These are phyloP conservation scores for Penicillium canescens DNA, from an alignment of 495 filamentous ascomycete species.

Conservation along the genomic window DNA sequence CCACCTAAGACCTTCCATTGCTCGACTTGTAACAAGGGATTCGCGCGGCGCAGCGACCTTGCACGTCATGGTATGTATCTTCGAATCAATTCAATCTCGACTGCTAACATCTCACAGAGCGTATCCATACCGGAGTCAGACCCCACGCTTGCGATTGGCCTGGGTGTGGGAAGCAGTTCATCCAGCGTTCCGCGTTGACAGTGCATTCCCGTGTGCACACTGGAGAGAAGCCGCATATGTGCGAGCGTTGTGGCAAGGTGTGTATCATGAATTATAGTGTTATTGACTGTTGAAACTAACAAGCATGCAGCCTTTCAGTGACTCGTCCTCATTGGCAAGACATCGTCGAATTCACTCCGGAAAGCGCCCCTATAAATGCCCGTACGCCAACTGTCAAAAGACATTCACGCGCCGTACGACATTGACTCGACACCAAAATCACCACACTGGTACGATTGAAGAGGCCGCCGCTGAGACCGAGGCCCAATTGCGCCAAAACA, in stretches of 20 bases:
- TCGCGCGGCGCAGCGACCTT: slow-evolving; percentile 91
- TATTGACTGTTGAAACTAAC: slow-evolving; percentile 2
- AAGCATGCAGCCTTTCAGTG: slow-evolving; percentile 83
- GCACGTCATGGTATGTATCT: slow-evolving; percentile 81
- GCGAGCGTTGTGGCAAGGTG: slow-evolving; percentile 96
- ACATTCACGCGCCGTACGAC: slow-evolving; percentile 96
- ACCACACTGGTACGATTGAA: slow-evolving; percentile 93
- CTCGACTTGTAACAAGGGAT: slow-evolving; percentile 85
- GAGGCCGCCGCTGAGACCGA: slow-evolving; percentile 89
- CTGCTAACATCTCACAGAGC: slow-evolving; percentile 60
- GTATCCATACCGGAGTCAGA: slow-evolving; percentile 89
- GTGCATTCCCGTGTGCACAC: slow-evolving; percentile 95
- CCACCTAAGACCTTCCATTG: slow-evolving; percentile 88
- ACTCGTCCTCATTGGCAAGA: slow-evolving; percentile 91
- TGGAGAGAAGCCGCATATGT: slow-evolving; percentile 97
- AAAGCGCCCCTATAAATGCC: slow-evolving; percentile 95
- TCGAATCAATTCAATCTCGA: neutral
- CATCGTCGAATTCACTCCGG: slow-evolving; percentile 96
- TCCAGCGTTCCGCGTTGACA: slow-evolving; percentile 95
- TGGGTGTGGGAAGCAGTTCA: slow-evolving; percentile 93
- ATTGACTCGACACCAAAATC: slow-evolving; percentile 91
- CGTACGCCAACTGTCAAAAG: slow-evolving; percentile 96
- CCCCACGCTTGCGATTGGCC: slow-evolving; percentile 92
- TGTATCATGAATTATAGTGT: neutral
- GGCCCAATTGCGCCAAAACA: slow-evolving; percentile 66